These are phyloP conservation scores for Spinacia oleracea DNA, from an alignment of 179 eudicot species.

Conservation along the genomic window DNA sequence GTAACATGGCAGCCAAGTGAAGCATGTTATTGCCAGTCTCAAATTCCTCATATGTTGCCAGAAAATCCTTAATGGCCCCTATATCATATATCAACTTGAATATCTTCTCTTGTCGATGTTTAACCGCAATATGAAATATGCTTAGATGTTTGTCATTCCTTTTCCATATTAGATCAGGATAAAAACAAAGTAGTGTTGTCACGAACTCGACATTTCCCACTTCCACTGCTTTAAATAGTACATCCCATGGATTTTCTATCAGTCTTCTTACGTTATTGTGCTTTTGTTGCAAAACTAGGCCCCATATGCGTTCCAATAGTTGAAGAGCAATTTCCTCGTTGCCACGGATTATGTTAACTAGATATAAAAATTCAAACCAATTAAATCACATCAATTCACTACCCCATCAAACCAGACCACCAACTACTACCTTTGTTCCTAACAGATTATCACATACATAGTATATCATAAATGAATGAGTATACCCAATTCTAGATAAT, in stretches of 20 bases:
- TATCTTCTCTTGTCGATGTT: constrained; percentile 32
- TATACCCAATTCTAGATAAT: no score
- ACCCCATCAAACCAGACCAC: no score
- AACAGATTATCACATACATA: no score
- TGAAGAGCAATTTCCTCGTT: not conserved
- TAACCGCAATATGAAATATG: constrained; percentile 44
- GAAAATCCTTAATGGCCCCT: constrained; percentile 28
- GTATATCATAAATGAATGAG: no score
- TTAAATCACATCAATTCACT: no score
- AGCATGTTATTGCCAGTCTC: constrained; percentile 26
- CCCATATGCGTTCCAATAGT: constrained; percentile 19
- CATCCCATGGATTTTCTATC: constrained; percentile 21
- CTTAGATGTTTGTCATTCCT: constrained; percentile 23
- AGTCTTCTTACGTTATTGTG: not conserved
- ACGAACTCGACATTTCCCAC: constrained; percentile 41
- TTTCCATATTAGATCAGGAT: constrained; percentile 46
- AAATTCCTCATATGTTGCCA: not conserved
- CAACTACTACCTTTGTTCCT: no score
- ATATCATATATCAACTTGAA: constrained; percentile 29
- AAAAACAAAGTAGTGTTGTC: constrained; percentile 18
- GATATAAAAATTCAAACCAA: no score
- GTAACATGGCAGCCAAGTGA: constrained; percentile 33
- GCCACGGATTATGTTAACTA: no score
- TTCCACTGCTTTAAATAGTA: constrained; percentile 37
- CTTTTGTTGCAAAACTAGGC: not conserved